Percentiles rank a stretch among this genome's conserved stretches.
Evolutionary conservation across 306 rosid genomes (phyloP).

Genomic region (Gastrolobium villosum): DNA sequence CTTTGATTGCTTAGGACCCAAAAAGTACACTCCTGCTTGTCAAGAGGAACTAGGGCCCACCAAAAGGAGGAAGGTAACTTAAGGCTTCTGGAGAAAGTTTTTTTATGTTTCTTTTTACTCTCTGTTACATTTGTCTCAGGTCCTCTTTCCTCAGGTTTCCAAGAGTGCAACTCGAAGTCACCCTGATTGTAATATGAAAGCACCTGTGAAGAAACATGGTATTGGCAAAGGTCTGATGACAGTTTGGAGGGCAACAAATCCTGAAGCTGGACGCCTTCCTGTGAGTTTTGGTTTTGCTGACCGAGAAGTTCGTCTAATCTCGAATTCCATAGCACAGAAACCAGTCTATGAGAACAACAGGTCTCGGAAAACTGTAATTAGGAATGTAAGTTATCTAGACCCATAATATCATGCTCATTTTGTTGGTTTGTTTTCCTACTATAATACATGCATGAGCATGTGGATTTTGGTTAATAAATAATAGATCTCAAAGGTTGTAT

Average conservation of each 20-base stretch:
- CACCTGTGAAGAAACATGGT: conserved; percentile 73
- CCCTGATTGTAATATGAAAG: conserved; percentile 39
- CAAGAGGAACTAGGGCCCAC: conserved; percentile 60
- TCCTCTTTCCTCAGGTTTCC: conserved; percentile 61
- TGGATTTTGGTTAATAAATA: conserved; percentile 31
- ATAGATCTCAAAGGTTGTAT: conserved; percentile 36
- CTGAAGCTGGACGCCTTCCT: conserved; percentile 70
- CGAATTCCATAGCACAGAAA: conserved; percentile 51
- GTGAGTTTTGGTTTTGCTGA: conserved; percentile 58
- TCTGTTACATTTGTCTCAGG: conserved; percentile 18
- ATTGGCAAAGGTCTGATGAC: conserved; percentile 98
- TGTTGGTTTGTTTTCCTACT: conserved; percentile 36
- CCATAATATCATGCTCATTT: conserved; percentile 27
- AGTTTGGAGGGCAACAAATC: conserved; percentile 89
- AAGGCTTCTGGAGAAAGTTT: neutral
- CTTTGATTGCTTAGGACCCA: conserved; percentile 51
- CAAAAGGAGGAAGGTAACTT: conserved; percentile 75
- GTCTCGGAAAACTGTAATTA: conserved; percentile 50
- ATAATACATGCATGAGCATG: conserved; percentile 29
- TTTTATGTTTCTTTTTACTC: conserved; percentile 13
- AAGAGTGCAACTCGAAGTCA: conserved; percentile 54
- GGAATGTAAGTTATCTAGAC: conserved; percentile 59
- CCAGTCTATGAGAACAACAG: conserved; percentile 52
- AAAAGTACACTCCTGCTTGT: conserved; percentile 53
- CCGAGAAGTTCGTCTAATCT: conserved; percentile 45